Evolutionary conservation across 2,329 filamentous ascomycete genomes (phyloP).

Genomic region (Torrubiella hemipterigena): DNA sequence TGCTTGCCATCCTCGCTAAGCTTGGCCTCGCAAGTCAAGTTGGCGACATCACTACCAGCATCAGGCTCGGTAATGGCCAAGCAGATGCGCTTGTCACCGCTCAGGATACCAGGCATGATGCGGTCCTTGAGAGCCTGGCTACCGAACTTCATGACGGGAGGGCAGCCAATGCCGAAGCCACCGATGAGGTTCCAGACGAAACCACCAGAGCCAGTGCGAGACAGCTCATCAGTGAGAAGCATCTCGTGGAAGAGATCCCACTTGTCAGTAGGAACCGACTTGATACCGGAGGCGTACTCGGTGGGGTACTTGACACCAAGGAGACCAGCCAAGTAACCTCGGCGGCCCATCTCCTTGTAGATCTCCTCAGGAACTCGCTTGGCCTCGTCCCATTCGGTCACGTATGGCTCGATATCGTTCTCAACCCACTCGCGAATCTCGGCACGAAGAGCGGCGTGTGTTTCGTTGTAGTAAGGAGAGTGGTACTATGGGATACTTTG

Average conservation of each 20-base stretch:
- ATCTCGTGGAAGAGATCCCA: constrained; percentile 99
- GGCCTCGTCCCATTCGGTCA: constrained; percentile 94
- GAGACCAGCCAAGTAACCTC: constrained; percentile 86
- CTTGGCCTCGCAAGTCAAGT: constrained; percentile 91
- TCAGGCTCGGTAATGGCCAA: constrained; percentile 95
- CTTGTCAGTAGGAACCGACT: constrained; percentile 71
- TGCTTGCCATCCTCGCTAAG: constrained; percentile 92
- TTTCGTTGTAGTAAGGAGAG: constrained; percentile 92
- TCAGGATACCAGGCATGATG: constrained; percentile 77
- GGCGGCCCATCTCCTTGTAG: constrained; percentile 90
- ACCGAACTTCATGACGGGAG: constrained; percentile 85
- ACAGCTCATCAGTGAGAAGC: constrained; percentile 88
- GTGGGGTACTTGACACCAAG: constrained; percentile 74
- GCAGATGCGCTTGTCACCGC: constrained; percentile 93
- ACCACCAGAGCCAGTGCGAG: constrained; percentile 76
- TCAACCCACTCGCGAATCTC: constrained; percentile 93
- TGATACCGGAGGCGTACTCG: constrained; percentile 58
- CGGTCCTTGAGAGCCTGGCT: constrained; percentile 74
- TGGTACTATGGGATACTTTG: constrained; percentile 55
- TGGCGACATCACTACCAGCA: constrained; percentile 89
- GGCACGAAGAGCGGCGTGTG: constrained; percentile 78
- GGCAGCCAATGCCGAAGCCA: constrained; percentile 91
- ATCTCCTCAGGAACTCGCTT: constrained; percentile 79
- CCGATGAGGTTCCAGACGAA: constrained; percentile 96
- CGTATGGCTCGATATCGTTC: constrained; percentile 75